Evolutionary conservation across 768 basidiomycete genomes (phyloP).

Genomic region (Auricularia auricula-judae): DNA sequence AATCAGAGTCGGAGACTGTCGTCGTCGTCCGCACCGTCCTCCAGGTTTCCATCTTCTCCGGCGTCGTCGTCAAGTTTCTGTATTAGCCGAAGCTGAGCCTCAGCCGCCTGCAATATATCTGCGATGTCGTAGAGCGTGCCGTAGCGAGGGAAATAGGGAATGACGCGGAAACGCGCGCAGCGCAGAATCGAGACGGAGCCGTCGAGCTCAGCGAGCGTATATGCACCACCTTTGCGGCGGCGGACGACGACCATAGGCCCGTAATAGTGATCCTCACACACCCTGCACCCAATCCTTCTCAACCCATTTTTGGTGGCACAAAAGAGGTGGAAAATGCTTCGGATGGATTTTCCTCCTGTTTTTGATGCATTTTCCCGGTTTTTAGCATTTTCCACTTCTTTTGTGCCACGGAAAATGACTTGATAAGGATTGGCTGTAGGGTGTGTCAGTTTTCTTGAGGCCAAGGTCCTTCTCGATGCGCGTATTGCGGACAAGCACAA

Average conservation of each 20-base stretch:
- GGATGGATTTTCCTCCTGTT: no score
- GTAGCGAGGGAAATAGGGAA: neutral
- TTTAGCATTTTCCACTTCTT: no score
- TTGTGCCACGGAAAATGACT: no score
- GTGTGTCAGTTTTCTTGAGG: no score
- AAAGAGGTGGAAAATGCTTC: no score
- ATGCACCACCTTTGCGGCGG: neutral
- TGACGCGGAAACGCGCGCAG: neutral
- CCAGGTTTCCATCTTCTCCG: no score
- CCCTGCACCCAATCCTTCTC: no score
- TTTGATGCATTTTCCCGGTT: no score
- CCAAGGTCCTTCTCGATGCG: neutral
- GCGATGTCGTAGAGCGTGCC: neutral
- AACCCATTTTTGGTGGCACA: no score
- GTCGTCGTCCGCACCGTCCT: no score
- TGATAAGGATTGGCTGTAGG: no score
- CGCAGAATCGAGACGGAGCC: neutral
- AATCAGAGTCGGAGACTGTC: no score
- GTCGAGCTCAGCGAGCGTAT: neutral
- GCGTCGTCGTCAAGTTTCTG: neutral
- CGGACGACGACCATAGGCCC: conserved; percentile 1
- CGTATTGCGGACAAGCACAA: neutral
- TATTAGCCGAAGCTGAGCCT: neutral
- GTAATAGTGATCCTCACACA: neutral
- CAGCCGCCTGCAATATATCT: neutral